Evolutionary conservation across 2,329 filamentous ascomycete species (phyloP).

Genomic region (Akanthomyces dipterigenus): DNA sequence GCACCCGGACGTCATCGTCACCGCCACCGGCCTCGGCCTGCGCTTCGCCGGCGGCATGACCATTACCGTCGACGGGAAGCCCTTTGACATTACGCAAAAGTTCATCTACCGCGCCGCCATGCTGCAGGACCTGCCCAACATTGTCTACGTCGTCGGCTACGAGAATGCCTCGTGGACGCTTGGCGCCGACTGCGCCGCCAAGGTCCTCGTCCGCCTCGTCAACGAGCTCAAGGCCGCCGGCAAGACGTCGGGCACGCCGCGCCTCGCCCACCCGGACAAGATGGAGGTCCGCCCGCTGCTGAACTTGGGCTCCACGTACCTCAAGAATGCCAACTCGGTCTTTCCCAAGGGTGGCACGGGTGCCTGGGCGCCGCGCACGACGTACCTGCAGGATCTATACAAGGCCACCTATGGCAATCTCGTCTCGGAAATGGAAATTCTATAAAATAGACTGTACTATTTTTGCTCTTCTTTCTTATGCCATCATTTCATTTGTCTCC

Average conservation of each 20-base stretch:
- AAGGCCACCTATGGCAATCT: constrained; percentile 4
- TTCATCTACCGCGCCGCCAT: constrained; percentile 54
- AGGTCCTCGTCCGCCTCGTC: constrained; percentile 43
- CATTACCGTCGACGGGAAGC: constrained; percentile 43
- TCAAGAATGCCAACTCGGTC: background rate
- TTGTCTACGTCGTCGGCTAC: constrained; percentile 53
- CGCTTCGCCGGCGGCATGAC: constrained; percentile 46
- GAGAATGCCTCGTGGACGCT: constrained; percentile 56
- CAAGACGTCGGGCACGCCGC: constrained; percentile 19
- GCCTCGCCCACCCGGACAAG: background rate
- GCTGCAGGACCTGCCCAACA: constrained; percentile 57
- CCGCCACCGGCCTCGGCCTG: constrained; percentile 56
- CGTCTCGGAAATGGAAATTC: background rate
- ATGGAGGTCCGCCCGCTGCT: background rate
- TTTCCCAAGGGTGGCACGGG: constrained; percentile 8
- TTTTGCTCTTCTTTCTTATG: background rate
- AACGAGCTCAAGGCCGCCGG: constrained; percentile 41
- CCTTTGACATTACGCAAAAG: constrained; percentile 35
- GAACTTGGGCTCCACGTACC: constrained; percentile 1
- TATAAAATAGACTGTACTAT: constrained; percentile 1
- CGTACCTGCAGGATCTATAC: constrained; percentile 2
- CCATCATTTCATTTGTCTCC: background rate
- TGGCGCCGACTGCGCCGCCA: constrained; percentile 48
- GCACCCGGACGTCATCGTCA: constrained; percentile 55
- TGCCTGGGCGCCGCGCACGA: background rate